These are phyloP conservation scores for Blastomyces emzantsi DNA, from an alignment of 2,329 filamentous ascomycete genomes.

Conservation along the genomic window DNA sequence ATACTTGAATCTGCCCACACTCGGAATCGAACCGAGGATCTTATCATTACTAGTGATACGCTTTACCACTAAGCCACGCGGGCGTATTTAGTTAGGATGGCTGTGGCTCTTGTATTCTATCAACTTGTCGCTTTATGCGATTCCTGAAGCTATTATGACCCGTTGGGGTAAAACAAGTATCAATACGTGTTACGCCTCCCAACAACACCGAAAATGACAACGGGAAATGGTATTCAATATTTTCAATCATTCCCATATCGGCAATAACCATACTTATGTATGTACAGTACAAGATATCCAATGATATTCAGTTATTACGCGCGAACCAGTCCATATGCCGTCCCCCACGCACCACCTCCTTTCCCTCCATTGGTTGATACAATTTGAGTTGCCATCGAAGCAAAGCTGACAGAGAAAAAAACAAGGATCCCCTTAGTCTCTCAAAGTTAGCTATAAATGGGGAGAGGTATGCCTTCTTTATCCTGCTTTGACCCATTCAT, in stretches of 20 bases:
- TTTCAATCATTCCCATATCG: not conserved
- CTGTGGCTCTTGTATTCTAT: not conserved
- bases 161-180: too few relatives aligned
- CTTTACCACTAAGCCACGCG: slow-evolving; percentile 17
- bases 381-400: too few relatives aligned
- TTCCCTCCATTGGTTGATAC: not conserved
- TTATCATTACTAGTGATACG: slow-evolving; percentile 17
- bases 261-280: not conserved
- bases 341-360: not conserved
- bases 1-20: slow-evolving; percentile 11
- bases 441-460: not conserved
- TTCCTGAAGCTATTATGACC: too few relatives aligned
- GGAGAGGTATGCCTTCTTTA: not conserved
- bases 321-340: not conserved
- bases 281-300: not conserved
- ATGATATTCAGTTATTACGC: not conserved
- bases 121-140: too few relatives aligned
- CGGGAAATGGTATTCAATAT: not conserved
- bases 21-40: slow-evolving; percentile 16
- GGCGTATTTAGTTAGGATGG: not conserved
- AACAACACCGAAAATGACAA: not conserved
- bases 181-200: too few relatives aligned
- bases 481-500: not conserved
- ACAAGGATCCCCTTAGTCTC: too few relatives aligned
- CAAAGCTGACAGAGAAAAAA: not conserved